Evolutionary conservation across 2,329 filamentous ascomycete genomes (phyloP).

Genomic region (Cercospora zeae-maydis): DNA sequence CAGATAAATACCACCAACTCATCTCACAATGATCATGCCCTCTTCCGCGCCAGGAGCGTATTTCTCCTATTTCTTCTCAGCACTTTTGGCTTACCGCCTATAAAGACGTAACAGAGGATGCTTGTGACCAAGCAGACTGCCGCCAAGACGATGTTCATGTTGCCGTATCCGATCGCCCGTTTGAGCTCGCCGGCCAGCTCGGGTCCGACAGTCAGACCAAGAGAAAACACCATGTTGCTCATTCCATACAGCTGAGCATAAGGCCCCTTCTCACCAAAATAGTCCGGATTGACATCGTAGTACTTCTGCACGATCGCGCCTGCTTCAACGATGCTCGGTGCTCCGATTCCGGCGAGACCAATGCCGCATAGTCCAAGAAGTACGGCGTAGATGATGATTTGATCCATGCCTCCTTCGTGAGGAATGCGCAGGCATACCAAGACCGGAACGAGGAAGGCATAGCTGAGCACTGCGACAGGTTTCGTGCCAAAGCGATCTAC

Average conservation of each 20-base stretch:
- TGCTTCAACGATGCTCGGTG: constrained; percentile 56
- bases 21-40: neutral
- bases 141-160: constrained; percentile 55
- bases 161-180: constrained; percentile 54
- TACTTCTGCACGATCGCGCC: constrained; percentile 55
- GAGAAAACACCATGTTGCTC: constrained; percentile 60
- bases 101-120: constrained; percentile 43
- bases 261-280: constrained; percentile 56
- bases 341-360: constrained; percentile 53
- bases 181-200: constrained; percentile 53
- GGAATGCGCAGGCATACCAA: constrained; percentile 46
- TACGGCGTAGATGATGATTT: constrained; percentile 47
- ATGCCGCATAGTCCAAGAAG: constrained; percentile 50
- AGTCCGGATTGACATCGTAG: constrained; percentile 52
- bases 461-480: constrained; percentile 42
- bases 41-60: constrained; percentile 16
- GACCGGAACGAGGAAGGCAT: constrained; percentile 43
- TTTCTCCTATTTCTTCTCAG: constrained; percentile 20
- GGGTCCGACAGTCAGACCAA: constrained; percentile 59
- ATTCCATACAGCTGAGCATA: constrained; percentile 65
- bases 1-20: too few relatives aligned
- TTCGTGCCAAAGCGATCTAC: constrained; percentile 48
- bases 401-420: constrained; percentile 38
- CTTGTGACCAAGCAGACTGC: constrained; percentile 46
- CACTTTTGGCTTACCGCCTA: constrained; percentile 44